Conservation (phyloP, 805 yeast species). For the Metschnikowia kofuensis region DNA sequence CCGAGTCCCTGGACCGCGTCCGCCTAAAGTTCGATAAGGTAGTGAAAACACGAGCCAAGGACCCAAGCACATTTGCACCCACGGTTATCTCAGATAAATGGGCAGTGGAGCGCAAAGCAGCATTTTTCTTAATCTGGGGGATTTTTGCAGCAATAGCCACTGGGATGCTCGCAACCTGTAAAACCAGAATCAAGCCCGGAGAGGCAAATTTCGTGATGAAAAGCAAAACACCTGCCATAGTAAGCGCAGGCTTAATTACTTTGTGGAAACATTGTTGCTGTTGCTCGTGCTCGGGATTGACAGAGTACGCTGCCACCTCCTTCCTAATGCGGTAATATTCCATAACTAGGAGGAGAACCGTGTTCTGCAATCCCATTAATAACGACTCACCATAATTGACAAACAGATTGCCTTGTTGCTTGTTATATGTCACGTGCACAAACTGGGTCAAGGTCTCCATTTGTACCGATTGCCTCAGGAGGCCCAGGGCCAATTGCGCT, state of each 20-base stretch:
- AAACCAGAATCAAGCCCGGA: constrained; percentile 21
- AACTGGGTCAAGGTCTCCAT: constrained; percentile 37
- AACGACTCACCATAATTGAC: constrained; percentile 41
- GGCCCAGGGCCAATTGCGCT: constrained; percentile 34
- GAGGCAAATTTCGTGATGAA: constrained; percentile 35
- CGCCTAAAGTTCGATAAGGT: constrained; percentile 32
- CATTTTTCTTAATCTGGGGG: constrained; percentile 39
- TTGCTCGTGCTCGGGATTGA: constrained; percentile 20
- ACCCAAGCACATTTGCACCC: constrained; percentile 39
- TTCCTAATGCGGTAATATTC: constrained; percentile 30
- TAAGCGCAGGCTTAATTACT: constrained; percentile 25
- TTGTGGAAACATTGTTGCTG: constrained; percentile 13
- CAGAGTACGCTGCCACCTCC: constrained; percentile 15
- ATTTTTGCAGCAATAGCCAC: constrained; percentile 35
- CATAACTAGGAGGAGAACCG: constrained; percentile 33
- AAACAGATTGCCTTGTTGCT: constrained; percentile 32
- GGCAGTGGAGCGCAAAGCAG: constrained; percentile 31
- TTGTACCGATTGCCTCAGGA: constrained; percentile 33
- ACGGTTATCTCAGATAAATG: constrained; percentile 39
- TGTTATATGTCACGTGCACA: constrained; percentile 39
- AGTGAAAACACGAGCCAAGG: constrained; percentile 39
- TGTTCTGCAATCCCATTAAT: constrained; percentile 38
- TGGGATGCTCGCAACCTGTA: constrained; percentile 40
- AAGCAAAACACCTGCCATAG: constrained; percentile 26
- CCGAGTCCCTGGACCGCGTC: constrained; percentile 24